Evolutionary conservation across 2,329 filamentous ascomycete species (phyloP).

Genomic region (Diplodia seriata): DNA sequence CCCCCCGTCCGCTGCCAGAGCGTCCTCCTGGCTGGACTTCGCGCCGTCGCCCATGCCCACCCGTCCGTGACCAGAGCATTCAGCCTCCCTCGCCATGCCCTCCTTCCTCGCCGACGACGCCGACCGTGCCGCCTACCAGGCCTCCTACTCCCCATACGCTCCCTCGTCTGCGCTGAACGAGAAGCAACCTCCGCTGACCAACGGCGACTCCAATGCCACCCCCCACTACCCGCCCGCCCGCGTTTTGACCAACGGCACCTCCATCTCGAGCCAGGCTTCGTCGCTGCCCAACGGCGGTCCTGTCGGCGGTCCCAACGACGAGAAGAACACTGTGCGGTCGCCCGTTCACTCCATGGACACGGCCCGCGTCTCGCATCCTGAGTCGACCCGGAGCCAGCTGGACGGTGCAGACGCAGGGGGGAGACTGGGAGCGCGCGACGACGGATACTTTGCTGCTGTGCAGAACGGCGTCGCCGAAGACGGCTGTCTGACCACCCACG

Average conservation of each 20-base stretch:
- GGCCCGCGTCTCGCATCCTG: slow-evolving; percentile 38
- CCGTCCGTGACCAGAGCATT: slow-evolving; percentile 46
- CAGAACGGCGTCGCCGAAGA: slow-evolving; percentile 47
- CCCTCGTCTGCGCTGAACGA: slow-evolving; percentile 36
- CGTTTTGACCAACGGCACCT: slow-evolving; percentile 43
- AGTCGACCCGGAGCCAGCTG: slow-evolving; percentile 33
- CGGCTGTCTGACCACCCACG: slow-evolving; percentile 46
- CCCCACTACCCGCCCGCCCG: slow-evolving; percentile 42
- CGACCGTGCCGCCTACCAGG: slow-evolving; percentile 46
- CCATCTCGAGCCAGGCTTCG: slow-evolving; percentile 47
- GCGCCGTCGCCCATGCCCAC: slow-evolving; percentile 24
- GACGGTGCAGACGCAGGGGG: slow-evolving; percentile 16
- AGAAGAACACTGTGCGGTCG: slow-evolving; percentile 40
- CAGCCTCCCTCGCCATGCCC: slow-evolving; percentile 56
- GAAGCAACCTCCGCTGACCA: slow-evolving; percentile 40
- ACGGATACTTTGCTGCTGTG: slow-evolving; percentile 55
- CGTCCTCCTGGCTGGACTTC: slow-evolving; percentile 24
- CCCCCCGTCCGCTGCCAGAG: slow-evolving; percentile 28
- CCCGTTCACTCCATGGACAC: slow-evolving; percentile 34
- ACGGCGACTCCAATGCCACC: slow-evolving; percentile 39
- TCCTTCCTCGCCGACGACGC: slow-evolving; percentile 57
- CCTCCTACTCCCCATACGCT: slow-evolving; percentile 17
- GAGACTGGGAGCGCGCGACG: slow-evolving; percentile 46
- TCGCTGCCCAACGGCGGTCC: slow-evolving; percentile 43
- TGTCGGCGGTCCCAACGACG: slow-evolving; percentile 36